Percentiles rank a stretch among this genome's conserved stretches.
These are phyloP conservation scores for peach (Prunus persica) DNA, from an alignment of 306 rosid genomes.

Conservation along the genomic window Prunus_persica_NCBIv2 NC_034016.1:413501-414000, in stretches of 20 bases:
- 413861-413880: neutral
- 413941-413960: slow-evolving; percentile 20
- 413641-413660: neutral
- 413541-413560: neutral
- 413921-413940: neutral
- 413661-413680: neutral
- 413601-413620: neutral
- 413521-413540: neutral
- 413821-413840: slow-evolving; percentile 12
- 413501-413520: neutral
- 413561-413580: neutral
- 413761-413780: neutral
- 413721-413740: neutral
- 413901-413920: neutral
- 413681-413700: neutral
- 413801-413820: slow-evolving; percentile 14
- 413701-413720: neutral
- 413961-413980: slow-evolving; percentile 36
- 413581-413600: neutral
- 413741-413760: neutral
- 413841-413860: neutral
- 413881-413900: neutral
- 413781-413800: slow-evolving; percentile 10
- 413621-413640: neutral
- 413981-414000: neutral